Percentiles rank a stretch among this genome's conserved stretches.
Conservation (phyloP, 2,329 filamentous ascomycete genomes). For the Xylaria sp. region DNA sequence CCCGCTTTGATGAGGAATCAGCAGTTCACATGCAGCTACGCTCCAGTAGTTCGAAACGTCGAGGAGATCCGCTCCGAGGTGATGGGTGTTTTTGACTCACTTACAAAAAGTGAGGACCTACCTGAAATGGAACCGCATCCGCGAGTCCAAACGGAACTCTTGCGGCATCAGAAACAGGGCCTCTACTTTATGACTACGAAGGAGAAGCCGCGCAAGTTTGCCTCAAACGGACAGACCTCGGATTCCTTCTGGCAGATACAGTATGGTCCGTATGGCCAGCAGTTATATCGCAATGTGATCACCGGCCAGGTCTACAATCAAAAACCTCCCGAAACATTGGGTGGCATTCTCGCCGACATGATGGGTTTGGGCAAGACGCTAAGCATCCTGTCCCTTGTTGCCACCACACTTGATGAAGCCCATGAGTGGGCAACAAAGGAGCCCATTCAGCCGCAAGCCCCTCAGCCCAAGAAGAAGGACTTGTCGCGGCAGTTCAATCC, state of each 20-base stretch:
- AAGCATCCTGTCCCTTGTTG: conserved; percentile 74
- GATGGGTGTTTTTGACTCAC: conserved; percentile 78
- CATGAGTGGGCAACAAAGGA: conserved; percentile 52
- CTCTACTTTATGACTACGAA: conserved; percentile 79
- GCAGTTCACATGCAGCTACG: conserved; percentile 25
- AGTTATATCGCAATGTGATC: conserved; percentile 75
- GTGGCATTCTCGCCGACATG: conserved; percentile 76
- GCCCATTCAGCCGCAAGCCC: conserved; percentile 46
- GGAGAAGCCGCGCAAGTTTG: conserved; percentile 61
- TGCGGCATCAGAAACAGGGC: conserved; percentile 85
- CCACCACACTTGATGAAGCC: conserved; percentile 59
- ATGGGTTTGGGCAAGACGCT: conserved; percentile 87
- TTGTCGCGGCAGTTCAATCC: conserved; percentile 34
- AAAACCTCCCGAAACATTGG: conserved; percentile 61
- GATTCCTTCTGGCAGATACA: conserved; percentile 74
- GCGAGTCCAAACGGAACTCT: conserved; percentile 60
- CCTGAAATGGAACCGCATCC: conserved; percentile 63
- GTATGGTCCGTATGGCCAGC: conserved; percentile 45
- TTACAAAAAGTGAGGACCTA: conserved; percentile 69
- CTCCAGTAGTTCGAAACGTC: conserved; percentile 53
- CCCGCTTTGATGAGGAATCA: conserved; percentile 30
- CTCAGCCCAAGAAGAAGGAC: conserved; percentile 36
- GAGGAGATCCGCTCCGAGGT: conserved; percentile 86
- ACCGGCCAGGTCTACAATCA: conserved; percentile 60
- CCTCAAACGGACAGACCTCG: conserved; percentile 51